Conservation (phyloP, 129 eudicot species). For the Saposhnikovia divaricata region DNA sequence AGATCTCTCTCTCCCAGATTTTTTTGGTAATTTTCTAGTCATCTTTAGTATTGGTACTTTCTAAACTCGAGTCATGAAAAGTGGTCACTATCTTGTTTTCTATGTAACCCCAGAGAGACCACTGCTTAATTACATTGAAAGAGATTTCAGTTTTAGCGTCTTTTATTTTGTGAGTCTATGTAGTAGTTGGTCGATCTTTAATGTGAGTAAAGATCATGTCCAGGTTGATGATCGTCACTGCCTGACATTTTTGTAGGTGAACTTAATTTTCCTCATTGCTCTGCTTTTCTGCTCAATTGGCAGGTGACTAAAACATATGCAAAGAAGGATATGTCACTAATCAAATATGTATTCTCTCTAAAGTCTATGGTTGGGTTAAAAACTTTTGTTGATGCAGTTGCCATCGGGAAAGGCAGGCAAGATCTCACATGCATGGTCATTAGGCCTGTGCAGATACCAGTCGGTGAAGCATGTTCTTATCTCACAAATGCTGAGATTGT, state of each 20-base stretch:
- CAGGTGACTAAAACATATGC: slow-evolving; percentile 56
- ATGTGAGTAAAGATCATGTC: neutral
- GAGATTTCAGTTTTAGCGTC: neutral
- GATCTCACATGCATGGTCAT: slow-evolving; percentile 53
- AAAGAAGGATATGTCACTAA: slow-evolving; percentile 38
- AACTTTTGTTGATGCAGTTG: slow-evolving; percentile 49
- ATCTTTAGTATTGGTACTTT: neutral
- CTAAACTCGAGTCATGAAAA: neutral
- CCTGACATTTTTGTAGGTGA: slow-evolving; percentile 5
- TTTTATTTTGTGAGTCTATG: neutral
- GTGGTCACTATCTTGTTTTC: neutral
- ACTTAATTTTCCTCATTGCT: neutral
- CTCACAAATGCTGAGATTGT: slow-evolving; percentile 49
- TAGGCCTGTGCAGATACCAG: slow-evolving; percentile 14
- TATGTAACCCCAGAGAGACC: neutral
- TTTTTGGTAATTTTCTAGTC: too few relatives aligned
- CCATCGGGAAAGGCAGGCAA: slow-evolving; percentile 57
- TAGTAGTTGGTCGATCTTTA: neutral
- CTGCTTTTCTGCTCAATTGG: slow-evolving; percentile 4
- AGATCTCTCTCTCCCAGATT: neutral
- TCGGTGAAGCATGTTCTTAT: slow-evolving; percentile 48
- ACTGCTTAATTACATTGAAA: neutral
- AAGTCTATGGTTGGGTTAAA: slow-evolving; percentile 46
- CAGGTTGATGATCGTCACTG: neutral
- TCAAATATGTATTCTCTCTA: slow-evolving; percentile 40